Evolutionary conservation across 2,329 filamentous ascomycete species (phyloP).

Genomic region (Ascochyta lentis): DNA sequence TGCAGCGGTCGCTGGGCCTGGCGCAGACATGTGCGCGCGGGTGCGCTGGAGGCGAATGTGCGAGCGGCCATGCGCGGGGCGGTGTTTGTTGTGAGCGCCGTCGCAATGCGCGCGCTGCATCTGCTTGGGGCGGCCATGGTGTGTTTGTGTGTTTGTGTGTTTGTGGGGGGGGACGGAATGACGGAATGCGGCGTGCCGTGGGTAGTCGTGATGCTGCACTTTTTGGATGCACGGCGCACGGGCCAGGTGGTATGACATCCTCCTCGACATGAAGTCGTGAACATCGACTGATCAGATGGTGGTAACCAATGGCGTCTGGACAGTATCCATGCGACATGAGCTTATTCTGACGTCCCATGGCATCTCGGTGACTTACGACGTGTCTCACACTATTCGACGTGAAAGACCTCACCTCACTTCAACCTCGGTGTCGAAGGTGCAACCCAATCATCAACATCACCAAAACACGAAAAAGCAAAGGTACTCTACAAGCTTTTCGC

Average conservation of each 20-base stretch:
- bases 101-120: conserved; percentile 31
- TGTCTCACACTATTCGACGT: too few relatives aligned
- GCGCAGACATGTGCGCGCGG: conserved; percentile 25
- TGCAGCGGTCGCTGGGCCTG: conserved; percentile 14
- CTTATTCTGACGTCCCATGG: too few relatives aligned
- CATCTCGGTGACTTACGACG: too few relatives aligned
- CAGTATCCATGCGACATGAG: too few relatives aligned
- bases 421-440: too few relatives aligned
- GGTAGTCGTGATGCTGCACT: conserved; percentile 20
- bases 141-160: not conserved
- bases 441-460: too few relatives aligned
- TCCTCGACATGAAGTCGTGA: too few relatives aligned
- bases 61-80: conserved; percentile 30
- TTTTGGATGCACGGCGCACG: conserved; percentile 19
- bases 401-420: too few relatives aligned
- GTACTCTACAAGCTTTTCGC: too few relatives aligned
- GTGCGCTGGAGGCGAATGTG: conserved; percentile 30
- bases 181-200: not conserved
- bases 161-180: not conserved
- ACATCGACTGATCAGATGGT: too few relatives aligned
- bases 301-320: too few relatives aligned
- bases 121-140: conserved; percentile 38
- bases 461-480: too few relatives aligned
- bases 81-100: conserved; percentile 17
- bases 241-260: conserved; percentile 14